A percentile compares a stretch with the other conserved stretches of the same genome.
phyloP scores from a whole-genome alignment of 164 flowering plant species.

The Pachysandra terminalis region DNA sequence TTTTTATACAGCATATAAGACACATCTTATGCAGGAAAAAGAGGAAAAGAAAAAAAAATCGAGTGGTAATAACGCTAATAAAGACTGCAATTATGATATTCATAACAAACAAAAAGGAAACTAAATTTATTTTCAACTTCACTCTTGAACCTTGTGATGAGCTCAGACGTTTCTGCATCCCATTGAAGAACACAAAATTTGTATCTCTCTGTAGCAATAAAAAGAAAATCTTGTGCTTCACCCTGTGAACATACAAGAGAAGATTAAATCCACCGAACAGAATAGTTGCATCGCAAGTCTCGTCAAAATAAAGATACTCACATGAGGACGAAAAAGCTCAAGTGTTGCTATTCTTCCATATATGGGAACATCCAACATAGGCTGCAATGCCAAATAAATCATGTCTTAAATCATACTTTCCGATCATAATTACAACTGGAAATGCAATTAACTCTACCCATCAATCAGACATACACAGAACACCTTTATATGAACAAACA shows the following conservation, averaged over 20 bases:
- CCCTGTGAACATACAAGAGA: constrained; percentile 48
- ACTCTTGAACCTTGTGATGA: constrained; percentile 66
- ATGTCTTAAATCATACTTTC: not conserved
- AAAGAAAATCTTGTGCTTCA: constrained; percentile 90
- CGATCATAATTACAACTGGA: not conserved
- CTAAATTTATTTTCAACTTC: not conserved
- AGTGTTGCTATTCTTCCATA: constrained; percentile 99
- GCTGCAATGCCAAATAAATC: constrained; percentile 38
- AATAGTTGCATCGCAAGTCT: not conserved
- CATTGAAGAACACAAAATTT: constrained; percentile 98
- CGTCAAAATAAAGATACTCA: constrained; percentile 36
- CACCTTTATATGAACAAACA: too few relatives aligned
- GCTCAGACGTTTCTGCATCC: constrained; percentile 84
- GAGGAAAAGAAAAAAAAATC: not conserved
- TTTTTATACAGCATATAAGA: too few relatives aligned
- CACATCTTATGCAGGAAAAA: not conserved
- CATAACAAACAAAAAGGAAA: not conserved
- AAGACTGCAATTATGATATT: not conserved
- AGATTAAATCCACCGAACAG: not conserved
- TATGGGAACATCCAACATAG: constrained; percentile 95
- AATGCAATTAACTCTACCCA: not conserved
- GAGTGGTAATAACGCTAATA: not conserved
- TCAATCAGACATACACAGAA: not conserved
- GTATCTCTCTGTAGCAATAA: constrained; percentile 94
- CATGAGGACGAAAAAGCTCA: constrained; percentile 97